A percentile compares a stretch with the other conserved stretches of the same genome.
These are phyloP conservation scores for Sarocladium oryzae DNA, from an alignment of 2,329 filamentous ascomycete species.

Conservation along the genomic window DNA sequence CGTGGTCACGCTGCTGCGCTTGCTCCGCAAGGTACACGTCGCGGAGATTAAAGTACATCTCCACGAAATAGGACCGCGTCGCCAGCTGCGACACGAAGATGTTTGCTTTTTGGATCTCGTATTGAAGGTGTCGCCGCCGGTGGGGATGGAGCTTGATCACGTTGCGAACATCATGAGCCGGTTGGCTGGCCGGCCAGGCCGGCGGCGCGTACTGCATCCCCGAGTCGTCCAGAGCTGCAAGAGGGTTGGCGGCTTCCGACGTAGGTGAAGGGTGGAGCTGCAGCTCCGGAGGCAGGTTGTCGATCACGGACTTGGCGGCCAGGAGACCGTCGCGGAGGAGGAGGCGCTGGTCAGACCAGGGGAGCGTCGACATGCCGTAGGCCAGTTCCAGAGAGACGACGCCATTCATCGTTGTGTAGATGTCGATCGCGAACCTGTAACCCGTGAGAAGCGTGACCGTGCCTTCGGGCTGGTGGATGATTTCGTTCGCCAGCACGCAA, in stretches of 20 bases:
- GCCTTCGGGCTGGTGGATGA: slow-evolving; percentile 63
- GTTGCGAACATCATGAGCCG: slow-evolving; percentile 43
- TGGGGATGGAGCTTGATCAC: slow-evolving; percentile 42
- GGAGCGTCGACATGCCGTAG: slow-evolving; percentile 70
- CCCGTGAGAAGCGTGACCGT: slow-evolving; percentile 66
- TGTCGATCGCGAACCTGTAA: slow-evolving; percentile 72
- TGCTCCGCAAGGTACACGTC: slow-evolving; percentile 54
- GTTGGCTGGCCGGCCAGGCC: slow-evolving; percentile 38
- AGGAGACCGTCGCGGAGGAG: slow-evolving; percentile 66
- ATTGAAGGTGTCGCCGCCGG: slow-evolving; percentile 57
- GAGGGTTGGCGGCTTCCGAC: slow-evolving; percentile 27
- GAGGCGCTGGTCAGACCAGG: slow-evolving; percentile 70
- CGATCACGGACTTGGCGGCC: slow-evolving; percentile 62
- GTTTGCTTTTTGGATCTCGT: slow-evolving; percentile 88
- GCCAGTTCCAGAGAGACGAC: slow-evolving; percentile 75
- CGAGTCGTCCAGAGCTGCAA: slow-evolving; percentile 36
- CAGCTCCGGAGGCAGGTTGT: slow-evolving; percentile 63
- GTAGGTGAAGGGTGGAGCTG: slow-evolving; percentile 39
- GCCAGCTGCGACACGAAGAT: slow-evolving; percentile 77
- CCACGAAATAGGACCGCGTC: slow-evolving; percentile 77
- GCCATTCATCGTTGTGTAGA: slow-evolving; percentile 75
- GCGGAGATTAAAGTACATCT: slow-evolving; percentile 74
- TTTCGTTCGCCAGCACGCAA: slow-evolving; percentile 65
- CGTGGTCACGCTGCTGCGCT: slow-evolving; percentile 29
- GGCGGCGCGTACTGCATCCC: slow-evolving; percentile 48